A percentile compares a stretch with the other conserved stretches of the same genome.
Evolutionary conservation across 495 filamentous ascomycete species (phyloP).

Genomic region (Staphylotrichum longicolle): DNA sequence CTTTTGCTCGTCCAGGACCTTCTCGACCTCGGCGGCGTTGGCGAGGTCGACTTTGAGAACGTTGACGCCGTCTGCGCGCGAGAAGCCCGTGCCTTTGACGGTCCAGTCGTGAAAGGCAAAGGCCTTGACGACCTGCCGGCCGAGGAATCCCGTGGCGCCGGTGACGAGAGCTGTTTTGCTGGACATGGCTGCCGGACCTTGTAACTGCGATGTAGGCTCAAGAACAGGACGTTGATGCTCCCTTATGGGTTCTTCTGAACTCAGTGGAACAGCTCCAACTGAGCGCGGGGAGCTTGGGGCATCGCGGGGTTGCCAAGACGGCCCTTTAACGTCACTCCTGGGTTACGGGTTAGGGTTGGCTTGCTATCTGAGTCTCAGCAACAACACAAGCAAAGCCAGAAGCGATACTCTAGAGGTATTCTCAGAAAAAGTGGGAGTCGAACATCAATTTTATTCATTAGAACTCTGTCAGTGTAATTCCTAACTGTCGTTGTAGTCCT

Average conservation of each 20-base stretch:
- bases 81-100: slow-evolving; percentile 75
- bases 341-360: too few relatives aligned
- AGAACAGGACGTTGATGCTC: too few relatives aligned
- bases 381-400: too few relatives aligned
- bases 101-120: slow-evolving; percentile 70
- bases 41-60: slow-evolving; percentile 76
- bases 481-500: too few relatives aligned
- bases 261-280: background rate
- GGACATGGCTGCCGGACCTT: slow-evolving; percentile 16
- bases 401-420: too few relatives aligned
- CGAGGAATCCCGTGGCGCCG: slow-evolving; percentile 81
- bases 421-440: too few relatives aligned
- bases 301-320: background rate
- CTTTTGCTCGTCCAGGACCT: slow-evolving; percentile 62
- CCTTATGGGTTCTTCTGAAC: background rate
- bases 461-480: too few relatives aligned
- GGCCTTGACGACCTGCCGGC: slow-evolving; percentile 71
- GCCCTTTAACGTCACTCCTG: too few relatives aligned
- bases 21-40: slow-evolving; percentile 58
- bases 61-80: slow-evolving; percentile 67
- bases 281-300: background rate
- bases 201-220: too few relatives aligned
- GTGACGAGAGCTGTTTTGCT: slow-evolving; percentile 69
- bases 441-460: too few relatives aligned
- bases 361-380: too few relatives aligned